Conservation (phyloP, 192 early-diverging fungal species). For the Irineochytrium annulatum region DNA sequence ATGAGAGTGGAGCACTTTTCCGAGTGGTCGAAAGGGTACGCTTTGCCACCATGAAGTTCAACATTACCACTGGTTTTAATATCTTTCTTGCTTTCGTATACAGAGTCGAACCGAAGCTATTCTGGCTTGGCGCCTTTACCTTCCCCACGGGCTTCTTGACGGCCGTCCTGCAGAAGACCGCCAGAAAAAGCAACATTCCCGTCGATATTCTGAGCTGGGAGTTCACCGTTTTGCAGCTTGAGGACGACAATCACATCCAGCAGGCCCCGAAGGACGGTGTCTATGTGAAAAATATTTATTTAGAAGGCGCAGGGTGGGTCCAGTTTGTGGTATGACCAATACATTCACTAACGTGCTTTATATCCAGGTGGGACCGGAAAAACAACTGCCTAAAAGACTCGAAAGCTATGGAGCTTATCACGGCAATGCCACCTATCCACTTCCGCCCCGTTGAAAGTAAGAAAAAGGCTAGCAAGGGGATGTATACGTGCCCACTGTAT, state of each 20-base stretch:
- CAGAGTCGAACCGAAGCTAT: conserved; percentile 47
- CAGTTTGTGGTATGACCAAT: not conserved
- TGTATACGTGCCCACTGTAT: conserved; percentile 57
- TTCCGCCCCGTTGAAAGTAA: conserved; percentile 59
- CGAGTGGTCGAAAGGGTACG: conserved; percentile 62
- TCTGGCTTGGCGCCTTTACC: conserved; percentile 56
- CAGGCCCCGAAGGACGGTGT: conserved; percentile 53
- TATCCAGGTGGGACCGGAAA: conserved; percentile 51
- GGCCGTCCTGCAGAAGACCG: conserved; percentile 56
- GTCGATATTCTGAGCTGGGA: conserved; percentile 58
- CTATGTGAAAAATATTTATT: conserved; percentile 51
- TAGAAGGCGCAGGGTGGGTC: conserved; percentile 58
- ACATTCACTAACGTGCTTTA: not conserved
- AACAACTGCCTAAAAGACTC: conserved; percentile 58
- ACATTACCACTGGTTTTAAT: too few relatives aligned
- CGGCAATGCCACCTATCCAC: conserved; percentile 52
- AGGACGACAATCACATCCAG: conserved; percentile 50
- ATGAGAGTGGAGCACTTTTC: conserved; percentile 53
- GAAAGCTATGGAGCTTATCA: conserved; percentile 57
- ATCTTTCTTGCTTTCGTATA: too few relatives aligned
- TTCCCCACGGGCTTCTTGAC: conserved; percentile 61
- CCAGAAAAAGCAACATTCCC: conserved; percentile 51
- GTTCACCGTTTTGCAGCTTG: conserved; percentile 55
- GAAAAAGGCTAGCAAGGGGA: conserved; percentile 50
- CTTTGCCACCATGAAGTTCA: too few relatives aligned